phyloP scores from a whole-genome alignment of 192 early-diverging fungal species.

The Phycomyces blakesleeanus region DNA sequence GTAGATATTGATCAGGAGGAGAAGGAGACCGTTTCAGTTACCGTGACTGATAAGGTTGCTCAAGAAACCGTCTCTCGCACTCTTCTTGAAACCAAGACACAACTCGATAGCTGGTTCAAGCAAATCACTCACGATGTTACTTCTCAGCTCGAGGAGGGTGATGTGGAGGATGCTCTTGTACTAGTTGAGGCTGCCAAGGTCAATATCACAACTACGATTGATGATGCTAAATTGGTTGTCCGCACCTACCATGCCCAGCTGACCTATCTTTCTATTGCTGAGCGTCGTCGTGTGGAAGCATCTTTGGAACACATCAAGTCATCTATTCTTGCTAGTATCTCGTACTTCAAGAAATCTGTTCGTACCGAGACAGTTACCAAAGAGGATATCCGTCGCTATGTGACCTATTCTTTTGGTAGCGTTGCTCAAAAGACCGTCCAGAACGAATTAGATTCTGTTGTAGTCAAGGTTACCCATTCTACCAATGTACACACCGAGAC shows the following conservation, averaged over 20 bases:
- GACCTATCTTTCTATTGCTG: constrained; percentile 17
- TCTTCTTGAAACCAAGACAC: constrained; percentile 11
- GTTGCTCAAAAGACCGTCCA: neutral
- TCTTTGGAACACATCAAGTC: constrained; percentile 13
- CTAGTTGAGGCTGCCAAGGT: constrained; percentile 13
- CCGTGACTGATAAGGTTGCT: neutral
- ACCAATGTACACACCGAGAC: constrained; percentile 3
- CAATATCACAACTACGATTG: constrained; percentile 5
- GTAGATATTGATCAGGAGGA: constrained; percentile 7
- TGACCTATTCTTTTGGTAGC: constrained; percentile 12
- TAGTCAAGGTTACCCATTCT: constrained; percentile 3
- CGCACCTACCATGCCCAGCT: constrained; percentile 23
- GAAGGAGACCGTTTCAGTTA: constrained; percentile 1
- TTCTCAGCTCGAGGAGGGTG: constrained; percentile 6
- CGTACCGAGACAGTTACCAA: neutral
- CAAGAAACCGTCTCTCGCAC: constrained; percentile 8
- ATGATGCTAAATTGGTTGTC: constrained; percentile 13
- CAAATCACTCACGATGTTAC: constrained; percentile 9
- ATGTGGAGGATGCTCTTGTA: constrained; percentile 1
- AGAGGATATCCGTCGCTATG: constrained; percentile 9
- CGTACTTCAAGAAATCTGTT: constrained; percentile 8
- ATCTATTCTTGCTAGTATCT: constrained; percentile 15
- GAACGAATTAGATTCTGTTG: constrained; percentile 8
- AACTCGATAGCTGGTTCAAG: constrained; percentile 4
- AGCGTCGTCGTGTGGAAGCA: constrained; percentile 17